Base-by-base conservation (phyloP, 2,329 filamentous ascomycete genomes). In the Teratosphaeria zuluensis region DNA sequence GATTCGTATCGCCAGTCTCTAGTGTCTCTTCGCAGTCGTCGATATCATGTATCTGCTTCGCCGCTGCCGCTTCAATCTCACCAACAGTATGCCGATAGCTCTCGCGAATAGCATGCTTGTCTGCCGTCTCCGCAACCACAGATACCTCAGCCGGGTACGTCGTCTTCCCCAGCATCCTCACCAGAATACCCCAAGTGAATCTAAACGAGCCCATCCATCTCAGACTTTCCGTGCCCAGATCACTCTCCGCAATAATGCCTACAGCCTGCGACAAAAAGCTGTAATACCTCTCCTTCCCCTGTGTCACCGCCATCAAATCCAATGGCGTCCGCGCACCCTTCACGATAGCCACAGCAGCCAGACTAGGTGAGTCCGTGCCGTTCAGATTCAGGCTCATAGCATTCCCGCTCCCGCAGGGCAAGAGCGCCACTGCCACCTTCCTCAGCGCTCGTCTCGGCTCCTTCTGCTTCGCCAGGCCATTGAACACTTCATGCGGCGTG, bases 321-420 rank as follows among this genome's bases (percentile, higher is more conserved):
- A 99, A 73, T 0, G 90, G 85, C 11, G 87, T 94, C n/a, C 86
- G 81, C 14, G 92, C 76, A 11, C 91, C 92, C 73, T 99, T 99
- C 68, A 96, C 83, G 53, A 96, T 85, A 28, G 85, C 86, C 61
- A 97, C 77, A 0, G 92, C 90, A 0, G 92, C 90, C 53, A 89
- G 73, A 60, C 85, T 88, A 8, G 88, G 82, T 63, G 83, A 85
- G 63, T 87, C 82, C 0, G 91, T 92, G 4, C 92, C 94, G 64
- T 90, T 90, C 53, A 95, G 76, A 72, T 96, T 97, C 76, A 88
- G 86, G 62, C 89, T 89, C 85, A 97, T 88, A 24, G 90, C 94
- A 72, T 99, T 99, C 5, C 94, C 94, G 55, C 89, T 94, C 14
- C 94, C 94, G 69, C 92, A 95, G 1, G 94, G 94, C 38, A 99